Percentiles rank a stretch among this genome's conserved stretches.
Evolutionary conservation across 768 basidiomycete species (phyloP).

Genomic region (Boletus reticuloceps): DNA sequence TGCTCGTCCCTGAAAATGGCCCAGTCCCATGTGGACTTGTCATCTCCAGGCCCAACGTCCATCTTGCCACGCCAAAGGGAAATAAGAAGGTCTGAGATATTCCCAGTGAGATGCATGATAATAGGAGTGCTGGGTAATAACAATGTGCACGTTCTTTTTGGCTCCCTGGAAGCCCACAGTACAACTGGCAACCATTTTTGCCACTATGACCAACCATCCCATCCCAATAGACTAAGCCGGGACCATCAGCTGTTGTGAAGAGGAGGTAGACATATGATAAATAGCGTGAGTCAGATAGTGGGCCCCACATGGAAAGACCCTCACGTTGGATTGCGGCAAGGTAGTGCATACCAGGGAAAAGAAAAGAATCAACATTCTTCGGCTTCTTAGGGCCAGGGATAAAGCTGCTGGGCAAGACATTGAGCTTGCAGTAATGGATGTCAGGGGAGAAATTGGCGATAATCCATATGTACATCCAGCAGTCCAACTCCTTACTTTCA

Average conservation of each 20-base stretch:
- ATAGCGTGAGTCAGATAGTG: neutral
- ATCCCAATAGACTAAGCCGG: neutral
- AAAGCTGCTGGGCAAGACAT: neutral
- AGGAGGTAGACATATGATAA: neutral
- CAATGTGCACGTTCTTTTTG: neutral
- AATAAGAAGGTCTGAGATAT: neutral
- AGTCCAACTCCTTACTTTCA: neutral
- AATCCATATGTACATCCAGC: neutral
- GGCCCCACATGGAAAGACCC: neutral
- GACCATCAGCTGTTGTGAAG: neutral
- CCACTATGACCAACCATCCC: neutral
- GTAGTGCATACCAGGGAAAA: neutral
- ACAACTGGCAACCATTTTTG: neutral
- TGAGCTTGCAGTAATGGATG: neutral
- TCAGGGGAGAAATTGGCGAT: neutral
- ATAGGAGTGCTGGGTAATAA: neutral
- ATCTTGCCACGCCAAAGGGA: neutral
- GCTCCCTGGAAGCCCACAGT: too few relatives aligned
- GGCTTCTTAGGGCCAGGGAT: neutral
- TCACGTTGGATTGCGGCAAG: neutral
- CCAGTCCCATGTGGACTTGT: neutral
- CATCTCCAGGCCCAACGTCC: neutral
- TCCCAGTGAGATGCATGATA: slow-evolving; percentile 2
- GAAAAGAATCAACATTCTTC: neutral
- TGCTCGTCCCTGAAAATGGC: too few relatives aligned